These are phyloP conservation scores for Lentinula guzmanii DNA, from an alignment of 768 basidiomycete species.

Conservation along the genomic window DNA sequence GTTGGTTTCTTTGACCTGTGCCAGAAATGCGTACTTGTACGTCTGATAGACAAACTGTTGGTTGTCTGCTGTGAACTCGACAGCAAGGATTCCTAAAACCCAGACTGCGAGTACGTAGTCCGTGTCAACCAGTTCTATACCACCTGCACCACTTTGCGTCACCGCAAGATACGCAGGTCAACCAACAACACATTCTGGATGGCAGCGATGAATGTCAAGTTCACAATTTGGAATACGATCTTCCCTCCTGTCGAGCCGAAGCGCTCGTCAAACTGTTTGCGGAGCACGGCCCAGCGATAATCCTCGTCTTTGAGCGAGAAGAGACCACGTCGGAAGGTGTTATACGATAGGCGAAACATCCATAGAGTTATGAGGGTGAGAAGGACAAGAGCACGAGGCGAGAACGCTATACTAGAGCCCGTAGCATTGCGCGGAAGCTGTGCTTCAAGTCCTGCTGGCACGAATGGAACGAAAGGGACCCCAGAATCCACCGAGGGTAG, in stretches of 20 bases:
- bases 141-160: slow-evolving; percentile 45
- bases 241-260: slow-evolving; percentile 10
- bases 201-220: slow-evolving; percentile 14
- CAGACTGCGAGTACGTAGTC: too few relatives aligned
- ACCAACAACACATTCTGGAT: slow-evolving; percentile 80
- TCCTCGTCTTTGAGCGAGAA: slow-evolving; percentile 78
- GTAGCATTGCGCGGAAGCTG: too few relatives aligned
- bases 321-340: slow-evolving; percentile 79
- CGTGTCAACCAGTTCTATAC: not conserved
- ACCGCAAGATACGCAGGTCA: slow-evolving; percentile 52
- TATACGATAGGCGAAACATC: slow-evolving; percentile 32
- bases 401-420: too few relatives aligned
- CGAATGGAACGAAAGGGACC: too few relatives aligned
- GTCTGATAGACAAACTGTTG: slow-evolving; percentile 85
- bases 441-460: too few relatives aligned
- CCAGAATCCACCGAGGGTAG: too few relatives aligned
- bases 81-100: slow-evolving; percentile 29
- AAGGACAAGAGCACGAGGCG: too few relatives aligned
- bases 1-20: slow-evolving; percentile 19
- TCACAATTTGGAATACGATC: slow-evolving; percentile 46
- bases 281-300: slow-evolving; percentile 84
- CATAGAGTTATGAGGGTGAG: too few relatives aligned
- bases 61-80: slow-evolving; percentile 87
- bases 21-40: slow-evolving; percentile 58
- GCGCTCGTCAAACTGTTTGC: slow-evolving; percentile 47